These are phyloP conservation scores for Asterochloris sp. DNA, from an alignment of 139 green algal species.

Conservation along the genomic window DNA sequence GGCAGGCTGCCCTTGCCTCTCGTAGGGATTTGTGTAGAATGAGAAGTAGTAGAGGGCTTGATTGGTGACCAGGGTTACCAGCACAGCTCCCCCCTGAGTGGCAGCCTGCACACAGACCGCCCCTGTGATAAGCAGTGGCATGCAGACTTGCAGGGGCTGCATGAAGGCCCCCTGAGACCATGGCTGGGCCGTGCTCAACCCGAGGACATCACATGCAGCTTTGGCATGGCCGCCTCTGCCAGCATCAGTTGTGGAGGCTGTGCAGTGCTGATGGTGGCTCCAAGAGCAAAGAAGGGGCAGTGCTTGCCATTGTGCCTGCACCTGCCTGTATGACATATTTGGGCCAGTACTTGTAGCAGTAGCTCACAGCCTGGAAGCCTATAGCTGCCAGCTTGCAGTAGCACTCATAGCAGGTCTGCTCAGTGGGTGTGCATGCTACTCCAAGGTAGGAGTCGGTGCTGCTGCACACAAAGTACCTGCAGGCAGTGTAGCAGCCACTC, in stretches of 20 bases:
- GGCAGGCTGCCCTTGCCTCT: not conserved
- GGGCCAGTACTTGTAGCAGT: conserved; percentile 2
- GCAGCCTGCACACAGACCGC: not conserved
- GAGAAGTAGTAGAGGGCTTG: conserved; percentile 16
- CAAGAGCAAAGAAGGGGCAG: not conserved
- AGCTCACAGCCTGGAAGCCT: not conserved
- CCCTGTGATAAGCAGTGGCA: not conserved
- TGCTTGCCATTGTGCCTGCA: not conserved
- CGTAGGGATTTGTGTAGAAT: not conserved
- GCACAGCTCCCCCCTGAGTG: conserved; percentile 6
- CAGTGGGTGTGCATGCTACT: not conserved
- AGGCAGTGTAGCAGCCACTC: too few species aligned
- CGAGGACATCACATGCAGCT: not conserved
- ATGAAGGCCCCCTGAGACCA: not conserved
- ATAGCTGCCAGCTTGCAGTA: conserved; percentile 8
- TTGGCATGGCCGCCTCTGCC: not conserved
- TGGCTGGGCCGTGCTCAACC: not conserved
- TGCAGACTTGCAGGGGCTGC: not conserved
- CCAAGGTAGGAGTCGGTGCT: not conserved
- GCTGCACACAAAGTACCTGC: conserved; percentile 1
- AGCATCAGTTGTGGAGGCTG: not conserved
- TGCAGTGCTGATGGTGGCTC: not conserved
- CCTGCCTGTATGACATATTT: conserved; percentile 14
- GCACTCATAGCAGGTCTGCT: conserved; percentile 14
- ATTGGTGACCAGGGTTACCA: conserved; percentile 6